These are phyloP conservation scores for Sphaerobolus stellatus DNA, from an alignment of 1,284 basidiomycete species.

Conservation along the genomic window DNA sequence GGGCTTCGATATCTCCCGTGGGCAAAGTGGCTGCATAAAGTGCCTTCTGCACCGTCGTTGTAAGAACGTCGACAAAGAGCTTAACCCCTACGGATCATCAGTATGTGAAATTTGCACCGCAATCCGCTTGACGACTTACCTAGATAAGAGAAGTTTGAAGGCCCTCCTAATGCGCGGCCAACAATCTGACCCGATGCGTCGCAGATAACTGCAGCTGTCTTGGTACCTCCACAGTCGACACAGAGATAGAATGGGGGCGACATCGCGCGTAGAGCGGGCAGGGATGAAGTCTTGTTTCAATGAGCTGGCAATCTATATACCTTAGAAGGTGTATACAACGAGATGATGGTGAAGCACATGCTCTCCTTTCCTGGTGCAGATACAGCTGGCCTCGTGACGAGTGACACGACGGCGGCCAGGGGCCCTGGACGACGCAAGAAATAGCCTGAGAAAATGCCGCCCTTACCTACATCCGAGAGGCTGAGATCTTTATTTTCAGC, in stretches of 20 bases:
- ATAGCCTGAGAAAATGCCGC: too few relatives aligned
- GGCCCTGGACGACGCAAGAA: background rate
- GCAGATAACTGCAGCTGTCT: conserved; percentile 70
- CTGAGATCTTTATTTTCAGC: too few relatives aligned
- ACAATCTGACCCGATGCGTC: conserved; percentile 54
- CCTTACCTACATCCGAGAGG: too few relatives aligned
- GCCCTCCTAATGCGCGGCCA: conserved; percentile 62
- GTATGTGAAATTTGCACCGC: too few relatives aligned
- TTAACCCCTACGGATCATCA: too few relatives aligned
- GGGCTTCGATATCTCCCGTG: background rate
- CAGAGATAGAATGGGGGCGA: conserved; percentile 57
- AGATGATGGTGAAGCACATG: too few relatives aligned
- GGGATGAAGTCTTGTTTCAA: background rate
- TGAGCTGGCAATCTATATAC: too few relatives aligned
- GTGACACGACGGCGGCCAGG: background rate
- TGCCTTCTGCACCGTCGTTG: conserved; percentile 4
- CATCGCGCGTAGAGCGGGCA: background rate
- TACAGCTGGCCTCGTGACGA: too few relatives aligned
- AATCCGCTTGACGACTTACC: conserved; percentile 30
- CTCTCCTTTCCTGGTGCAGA: too few relatives aligned
- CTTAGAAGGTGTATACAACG: background rate
- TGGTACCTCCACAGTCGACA: conserved; percentile 80
- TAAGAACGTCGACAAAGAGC: conserved; percentile 6
- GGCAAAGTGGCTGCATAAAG: background rate
- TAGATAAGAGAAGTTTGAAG: conserved; percentile 68